Percentiles rank a stretch among this genome's conserved stretches.
Conservation (phyloP, 2,329 filamentous ascomycete genomes). For the Dryadomyces quercus-mongolicae region DNA sequence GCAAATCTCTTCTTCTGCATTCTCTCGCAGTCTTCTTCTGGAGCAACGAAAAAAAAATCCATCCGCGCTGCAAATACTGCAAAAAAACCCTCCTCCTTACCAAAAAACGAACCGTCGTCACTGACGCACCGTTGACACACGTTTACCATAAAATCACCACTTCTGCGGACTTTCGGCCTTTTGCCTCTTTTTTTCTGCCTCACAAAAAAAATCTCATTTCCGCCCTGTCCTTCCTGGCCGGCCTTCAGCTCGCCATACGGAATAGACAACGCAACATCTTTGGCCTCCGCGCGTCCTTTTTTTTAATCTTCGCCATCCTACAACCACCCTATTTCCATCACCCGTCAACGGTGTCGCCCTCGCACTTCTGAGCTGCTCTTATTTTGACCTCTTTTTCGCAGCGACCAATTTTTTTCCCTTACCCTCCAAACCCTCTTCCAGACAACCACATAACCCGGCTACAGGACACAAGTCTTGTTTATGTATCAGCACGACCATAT, state of each 20-base stretch:
- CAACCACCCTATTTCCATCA: not conserved
- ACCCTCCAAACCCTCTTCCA: not conserved
- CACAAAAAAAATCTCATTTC: not conserved
- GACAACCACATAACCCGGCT: conserved; percentile 10
- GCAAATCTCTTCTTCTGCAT: not conserved
- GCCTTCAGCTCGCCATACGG: not conserved
- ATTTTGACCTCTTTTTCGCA: not conserved
- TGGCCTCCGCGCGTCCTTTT: not conserved
- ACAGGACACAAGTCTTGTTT: conserved; percentile 52
- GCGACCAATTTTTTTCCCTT: not conserved
- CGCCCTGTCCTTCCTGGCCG: not conserved
- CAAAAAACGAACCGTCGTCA: not conserved
- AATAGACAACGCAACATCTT: not conserved
- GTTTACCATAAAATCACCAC: not conserved
- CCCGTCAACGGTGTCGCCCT: not conserved
- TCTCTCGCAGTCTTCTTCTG: not conserved
- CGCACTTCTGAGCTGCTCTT: not conserved
- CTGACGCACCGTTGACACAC: not conserved
- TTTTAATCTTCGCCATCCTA: not conserved
- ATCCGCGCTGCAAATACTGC: not conserved
- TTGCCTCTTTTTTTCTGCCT: not conserved
- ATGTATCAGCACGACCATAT: conserved; percentile 95
- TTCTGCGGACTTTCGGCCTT: not conserved
- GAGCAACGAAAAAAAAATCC: not conserved
- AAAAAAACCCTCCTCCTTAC: not conserved